These are phyloP conservation scores for Rhododendron ferrugineum DNA, from an alignment of 148 eudicot species.

Conservation along the genomic window DNA sequence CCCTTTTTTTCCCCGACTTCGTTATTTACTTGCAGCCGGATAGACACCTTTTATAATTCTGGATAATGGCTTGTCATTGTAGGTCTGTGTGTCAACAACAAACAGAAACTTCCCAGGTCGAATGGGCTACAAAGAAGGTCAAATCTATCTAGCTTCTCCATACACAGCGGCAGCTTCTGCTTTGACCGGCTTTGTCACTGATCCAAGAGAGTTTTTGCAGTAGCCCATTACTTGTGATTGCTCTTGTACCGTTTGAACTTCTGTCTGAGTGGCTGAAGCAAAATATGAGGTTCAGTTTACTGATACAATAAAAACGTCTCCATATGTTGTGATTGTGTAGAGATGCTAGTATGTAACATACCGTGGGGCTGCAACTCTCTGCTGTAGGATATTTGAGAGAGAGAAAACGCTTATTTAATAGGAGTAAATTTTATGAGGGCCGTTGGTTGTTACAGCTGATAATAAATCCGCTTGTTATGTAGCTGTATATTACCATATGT, in stretches of 20 bases:
- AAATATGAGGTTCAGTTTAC: not conserved
- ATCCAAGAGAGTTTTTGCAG: conserved; percentile 76
- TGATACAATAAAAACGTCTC: not conserved
- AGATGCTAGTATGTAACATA: not conserved
- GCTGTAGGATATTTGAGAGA: not conserved
- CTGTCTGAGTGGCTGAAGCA: not conserved
- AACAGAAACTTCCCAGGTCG: conserved; percentile 89
- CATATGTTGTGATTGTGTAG: not conserved
- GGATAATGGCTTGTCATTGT: conserved; percentile 10
- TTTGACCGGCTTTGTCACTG: conserved; percentile 78
- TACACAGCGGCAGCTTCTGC: conserved; percentile 94
- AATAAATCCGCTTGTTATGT: not conserved
- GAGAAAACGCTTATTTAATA: not conserved
- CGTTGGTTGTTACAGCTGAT: not conserved
- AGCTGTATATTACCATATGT: not conserved
- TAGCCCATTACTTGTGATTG: conserved; percentile 6
- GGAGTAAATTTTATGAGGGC: not conserved
- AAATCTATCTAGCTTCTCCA: conserved; percentile 88
- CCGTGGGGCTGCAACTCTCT: not conserved
- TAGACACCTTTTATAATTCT: not conserved
- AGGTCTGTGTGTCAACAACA: conserved; percentile 93
- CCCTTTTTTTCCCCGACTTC: not conserved
- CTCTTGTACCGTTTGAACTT: not conserved
- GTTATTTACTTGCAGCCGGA: not conserved
- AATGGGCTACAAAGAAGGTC: conserved; percentile 93